These are phyloP conservation scores for Dioscorea alata DNA, from an alignment of 106 monocot genomes.

Conservation along the genomic window DNA sequence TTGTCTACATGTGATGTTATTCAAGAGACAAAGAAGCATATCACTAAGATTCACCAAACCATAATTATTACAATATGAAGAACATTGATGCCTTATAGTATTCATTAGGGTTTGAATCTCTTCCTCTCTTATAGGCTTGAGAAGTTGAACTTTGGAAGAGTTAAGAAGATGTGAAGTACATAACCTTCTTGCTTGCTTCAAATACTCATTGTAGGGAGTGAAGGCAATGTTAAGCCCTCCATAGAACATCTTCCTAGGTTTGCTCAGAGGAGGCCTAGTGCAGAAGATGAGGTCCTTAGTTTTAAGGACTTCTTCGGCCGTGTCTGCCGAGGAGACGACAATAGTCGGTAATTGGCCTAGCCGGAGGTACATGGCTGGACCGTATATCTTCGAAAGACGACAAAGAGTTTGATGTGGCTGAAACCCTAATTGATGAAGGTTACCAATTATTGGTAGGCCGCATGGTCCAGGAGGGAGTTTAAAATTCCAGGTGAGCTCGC, in stretches of 20 bases:
- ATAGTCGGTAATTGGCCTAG: not conserved
- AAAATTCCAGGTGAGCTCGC: no score
- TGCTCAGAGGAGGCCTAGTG: not conserved
- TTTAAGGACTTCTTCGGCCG: not conserved
- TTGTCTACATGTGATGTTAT: not conserved
- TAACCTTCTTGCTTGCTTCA: not conserved
- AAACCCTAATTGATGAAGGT: not conserved
- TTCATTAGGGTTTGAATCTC: not conserved
- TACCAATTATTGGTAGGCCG: not conserved
- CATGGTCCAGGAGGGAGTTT: not conserved
- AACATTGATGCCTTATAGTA: not conserved
- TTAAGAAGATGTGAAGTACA: not conserved
- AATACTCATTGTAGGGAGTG: not conserved
- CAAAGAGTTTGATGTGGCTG: not conserved
- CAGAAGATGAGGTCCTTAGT: not conserved
- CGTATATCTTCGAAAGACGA: not conserved
- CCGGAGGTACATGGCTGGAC: not conserved
- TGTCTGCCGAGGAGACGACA: not conserved
- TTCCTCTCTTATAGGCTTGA: not conserved
- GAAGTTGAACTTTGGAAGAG: not conserved
- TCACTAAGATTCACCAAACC: not conserved
- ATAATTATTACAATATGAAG: not conserved
- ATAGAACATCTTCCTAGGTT: not conserved
- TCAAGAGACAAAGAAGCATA: not conserved
- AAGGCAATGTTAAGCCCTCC: conserved; percentile 1